phyloP scores from a whole-genome alignment of 176 grass and related monocot species.

The Panicum miliaceum region DNA sequence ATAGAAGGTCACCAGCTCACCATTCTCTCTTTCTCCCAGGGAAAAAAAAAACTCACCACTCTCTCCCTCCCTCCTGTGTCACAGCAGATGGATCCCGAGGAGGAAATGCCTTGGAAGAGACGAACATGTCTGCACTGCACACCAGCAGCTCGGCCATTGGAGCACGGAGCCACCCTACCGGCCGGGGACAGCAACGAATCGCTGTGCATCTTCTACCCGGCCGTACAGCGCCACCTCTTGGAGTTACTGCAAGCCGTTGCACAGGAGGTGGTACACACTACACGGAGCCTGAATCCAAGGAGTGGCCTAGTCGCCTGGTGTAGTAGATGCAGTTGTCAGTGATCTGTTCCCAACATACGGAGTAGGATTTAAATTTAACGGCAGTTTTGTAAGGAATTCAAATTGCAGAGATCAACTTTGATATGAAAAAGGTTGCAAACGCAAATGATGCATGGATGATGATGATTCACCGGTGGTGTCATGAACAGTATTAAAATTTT shows the following conservation, averaged over 20 bases:
- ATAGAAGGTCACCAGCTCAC: not conserved
- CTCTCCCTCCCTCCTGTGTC: not conserved
- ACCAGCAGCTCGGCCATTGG: not conserved
- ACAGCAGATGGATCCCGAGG: slow-evolving; percentile 32
- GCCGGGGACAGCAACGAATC: slow-evolving; percentile 17
- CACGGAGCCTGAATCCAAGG: not conserved
- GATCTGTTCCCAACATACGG: not conserved
- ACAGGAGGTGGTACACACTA: not conserved
- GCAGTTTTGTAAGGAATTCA: not conserved
- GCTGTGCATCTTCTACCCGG: not conserved
- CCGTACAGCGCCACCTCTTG: not conserved
- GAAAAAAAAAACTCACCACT: not conserved
- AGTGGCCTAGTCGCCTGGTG: not conserved
- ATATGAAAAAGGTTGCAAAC: not conserved
- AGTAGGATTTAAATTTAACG: not conserved
- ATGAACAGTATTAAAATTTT: not conserved
- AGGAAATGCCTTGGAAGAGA: slow-evolving; percentile 38
- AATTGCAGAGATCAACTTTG: not conserved
- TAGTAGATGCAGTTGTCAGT: not conserved
- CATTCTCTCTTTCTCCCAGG: not conserved
- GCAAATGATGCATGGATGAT: not conserved
- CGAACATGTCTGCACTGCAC: slow-evolving; percentile 33
- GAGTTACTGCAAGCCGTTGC: not conserved
- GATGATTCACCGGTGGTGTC: not conserved
- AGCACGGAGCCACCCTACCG: slow-evolving; percentile 4